phyloP scores from a whole-genome alignment of 2,329 filamentous ascomycete species.

The Talaromyces sp. region DNA sequence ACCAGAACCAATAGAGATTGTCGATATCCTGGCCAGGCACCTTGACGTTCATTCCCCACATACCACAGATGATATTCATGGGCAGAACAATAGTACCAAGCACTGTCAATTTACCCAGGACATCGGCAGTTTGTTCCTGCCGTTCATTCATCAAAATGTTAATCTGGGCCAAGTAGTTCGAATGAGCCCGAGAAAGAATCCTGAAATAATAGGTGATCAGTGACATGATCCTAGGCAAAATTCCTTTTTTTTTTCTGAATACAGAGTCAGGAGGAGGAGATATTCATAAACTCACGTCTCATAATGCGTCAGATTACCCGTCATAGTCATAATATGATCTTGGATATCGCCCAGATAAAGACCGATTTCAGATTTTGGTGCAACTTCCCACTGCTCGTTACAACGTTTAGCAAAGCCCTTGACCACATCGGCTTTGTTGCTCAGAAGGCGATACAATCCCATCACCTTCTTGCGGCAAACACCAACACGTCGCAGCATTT shows the following conservation, averaged over 20 bases:
- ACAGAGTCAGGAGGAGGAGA: background rate
- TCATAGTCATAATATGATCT: constrained; percentile 99
- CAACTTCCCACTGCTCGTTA: constrained; percentile 97
- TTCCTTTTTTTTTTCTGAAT: background rate
- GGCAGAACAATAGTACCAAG: constrained; percentile 95
- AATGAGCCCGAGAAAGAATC: constrained; percentile 86
- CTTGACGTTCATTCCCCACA: constrained; percentile 99
- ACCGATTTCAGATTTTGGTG: constrained; percentile 93
- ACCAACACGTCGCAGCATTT: constrained; percentile 91
- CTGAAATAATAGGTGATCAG: constrained; percentile 48
- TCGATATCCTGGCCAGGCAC: constrained; percentile 90
- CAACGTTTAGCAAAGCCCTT: constrained; percentile 98
- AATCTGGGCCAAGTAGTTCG: constrained; percentile 98
- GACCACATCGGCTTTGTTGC: constrained; percentile 98
- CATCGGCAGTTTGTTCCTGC: constrained; percentile 92
- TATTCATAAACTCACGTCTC: constrained; percentile 71
- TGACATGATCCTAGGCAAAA: background rate
- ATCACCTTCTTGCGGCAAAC: constrained; percentile 97
- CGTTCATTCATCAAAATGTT: constrained; percentile 99
- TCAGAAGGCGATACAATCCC: constrained; percentile 86
- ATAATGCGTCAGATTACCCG: constrained; percentile 90
- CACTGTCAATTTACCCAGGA: constrained; percentile 91
- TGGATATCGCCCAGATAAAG: constrained; percentile 97
- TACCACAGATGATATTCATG: constrained; percentile 98
- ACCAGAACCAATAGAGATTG: constrained; percentile 75